A percentile compares a stretch with the other conserved stretches of the same genome.
These are phyloP conservation scores for Delitschia confertaspora DNA, from an alignment of 495 filamentous ascomycete species.

Conservation along the genomic window DNA sequence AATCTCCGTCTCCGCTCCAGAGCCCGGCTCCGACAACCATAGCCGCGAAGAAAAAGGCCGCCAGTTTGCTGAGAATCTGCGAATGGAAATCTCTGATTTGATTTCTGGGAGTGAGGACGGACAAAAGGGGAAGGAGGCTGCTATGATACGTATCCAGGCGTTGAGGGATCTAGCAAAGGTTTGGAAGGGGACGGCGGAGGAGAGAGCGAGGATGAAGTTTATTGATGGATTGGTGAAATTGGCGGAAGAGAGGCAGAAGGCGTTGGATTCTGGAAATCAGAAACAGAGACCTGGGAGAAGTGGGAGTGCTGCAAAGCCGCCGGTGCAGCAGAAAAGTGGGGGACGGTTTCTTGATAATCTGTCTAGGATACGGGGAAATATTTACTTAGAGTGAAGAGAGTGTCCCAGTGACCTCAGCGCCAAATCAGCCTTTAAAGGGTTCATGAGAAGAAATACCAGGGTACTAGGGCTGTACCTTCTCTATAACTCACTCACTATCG, in stretches of 20 bases:
- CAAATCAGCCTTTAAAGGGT: no score
- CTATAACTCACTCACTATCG: no score
- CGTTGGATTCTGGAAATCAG: slow-evolving; percentile 9
- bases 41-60: slow-evolving; percentile 72
- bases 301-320: slow-evolving; percentile 3
- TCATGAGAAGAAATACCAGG: no score
- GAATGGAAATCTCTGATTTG: slow-evolving; percentile 60
- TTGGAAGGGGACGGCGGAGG: slow-evolving; percentile 94
- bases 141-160: slow-evolving; percentile 59
- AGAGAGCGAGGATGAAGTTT: slow-evolving; percentile 71
- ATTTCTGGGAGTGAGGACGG: slow-evolving; percentile 43
- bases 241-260: slow-evolving; percentile 39
- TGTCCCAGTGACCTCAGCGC: no score
- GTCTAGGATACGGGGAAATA: slow-evolving; percentile 18
- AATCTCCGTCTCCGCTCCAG: slow-evolving; percentile 55
- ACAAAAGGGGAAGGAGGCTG: slow-evolving; percentile 52
- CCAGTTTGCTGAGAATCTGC: slow-evolving; percentile 57
- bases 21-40: slow-evolving; percentile 50
- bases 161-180: slow-evolving; percentile 61
- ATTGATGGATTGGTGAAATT: slow-evolving; percentile 64
- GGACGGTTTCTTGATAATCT: slow-evolving; percentile 23
- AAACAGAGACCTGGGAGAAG: slow-evolving; percentile 15
- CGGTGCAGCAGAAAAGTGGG: slow-evolving; percentile 2
- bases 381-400: slow-evolving; percentile 6
- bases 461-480: no score